Conservation (phyloP, 148 eudicot genomes). For the Rhododendron ferrugineum region DNA sequence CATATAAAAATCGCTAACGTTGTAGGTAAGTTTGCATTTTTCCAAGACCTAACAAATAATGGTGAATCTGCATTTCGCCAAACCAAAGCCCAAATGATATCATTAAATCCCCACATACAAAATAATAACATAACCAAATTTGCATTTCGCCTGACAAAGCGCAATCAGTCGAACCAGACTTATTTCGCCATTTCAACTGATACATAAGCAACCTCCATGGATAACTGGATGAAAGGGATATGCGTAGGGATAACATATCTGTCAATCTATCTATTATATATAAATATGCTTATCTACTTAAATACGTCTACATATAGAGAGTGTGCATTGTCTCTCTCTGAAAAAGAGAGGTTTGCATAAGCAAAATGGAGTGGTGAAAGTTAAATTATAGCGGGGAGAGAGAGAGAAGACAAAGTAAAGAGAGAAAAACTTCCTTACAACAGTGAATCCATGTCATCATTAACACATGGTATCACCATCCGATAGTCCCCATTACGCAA, state of each 20-base stretch:
- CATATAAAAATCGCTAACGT: neutral
- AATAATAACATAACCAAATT: neutral
- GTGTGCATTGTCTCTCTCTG: neutral
- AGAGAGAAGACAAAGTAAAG: too few species aligned
- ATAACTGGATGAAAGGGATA: neutral
- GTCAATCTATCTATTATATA: too few species aligned
- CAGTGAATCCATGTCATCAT: too few species aligned
- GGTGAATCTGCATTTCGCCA: neutral
- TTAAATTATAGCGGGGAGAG: too few species aligned
- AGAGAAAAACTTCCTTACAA: too few species aligned
- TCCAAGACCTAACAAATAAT: neutral
- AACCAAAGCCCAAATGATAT: neutral
- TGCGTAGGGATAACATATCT: too few species aligned
- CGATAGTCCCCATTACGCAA: neutral
- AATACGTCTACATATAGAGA: too few species aligned
- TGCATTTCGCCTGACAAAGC: neutral
- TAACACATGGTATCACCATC: neutral
- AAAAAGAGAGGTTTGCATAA: neutral
- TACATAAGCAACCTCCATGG: neutral
- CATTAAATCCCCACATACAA: neutral
- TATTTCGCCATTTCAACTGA: neutral
- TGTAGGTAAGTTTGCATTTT: neutral
- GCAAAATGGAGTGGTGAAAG: neutral
- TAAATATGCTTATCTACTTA: too few species aligned
- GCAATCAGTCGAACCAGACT: neutral